These are phyloP conservation scores for Solanum medicagineum DNA, from an alignment of 257 asterid species.

Conservation along the genomic window DNA sequence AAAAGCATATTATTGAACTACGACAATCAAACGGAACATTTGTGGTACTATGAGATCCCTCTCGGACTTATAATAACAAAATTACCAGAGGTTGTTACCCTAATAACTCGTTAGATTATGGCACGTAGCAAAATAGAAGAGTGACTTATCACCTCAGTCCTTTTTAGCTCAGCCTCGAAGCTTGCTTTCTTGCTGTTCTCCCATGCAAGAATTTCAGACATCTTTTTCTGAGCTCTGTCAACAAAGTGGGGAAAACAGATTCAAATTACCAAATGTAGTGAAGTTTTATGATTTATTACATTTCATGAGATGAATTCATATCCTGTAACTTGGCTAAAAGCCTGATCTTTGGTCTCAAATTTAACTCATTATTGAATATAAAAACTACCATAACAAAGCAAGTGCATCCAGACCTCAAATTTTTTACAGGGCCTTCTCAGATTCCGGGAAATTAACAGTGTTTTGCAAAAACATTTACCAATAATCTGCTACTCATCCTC, in stretches of 20 bases:
- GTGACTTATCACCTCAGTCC: constrained; percentile 54
- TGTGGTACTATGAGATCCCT: neutral
- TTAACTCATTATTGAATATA: neutral
- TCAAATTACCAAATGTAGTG: neutral
- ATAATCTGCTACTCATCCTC: neutral
- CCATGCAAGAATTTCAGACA: constrained; percentile 63
- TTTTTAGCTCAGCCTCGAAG: constrained; percentile 79
- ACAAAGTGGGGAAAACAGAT: neutral
- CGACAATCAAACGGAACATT: neutral
- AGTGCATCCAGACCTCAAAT: neutral
- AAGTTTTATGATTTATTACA: neutral
- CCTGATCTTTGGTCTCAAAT: neutral
- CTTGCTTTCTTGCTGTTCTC: constrained; percentile 91
- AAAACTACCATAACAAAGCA: neutral
- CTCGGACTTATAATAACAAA: neutral
- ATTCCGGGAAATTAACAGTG: neutral
- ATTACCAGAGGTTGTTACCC: neutral
- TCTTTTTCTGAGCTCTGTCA: constrained; percentile 70
- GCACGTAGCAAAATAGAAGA: neutral
- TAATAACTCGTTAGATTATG: neutral
- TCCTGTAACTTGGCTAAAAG: neutral
- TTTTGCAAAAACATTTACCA: neutral
- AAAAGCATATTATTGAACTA: neutral
- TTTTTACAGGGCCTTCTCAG: neutral
- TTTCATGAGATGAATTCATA: neutral